These are phyloP conservation scores for Cutaneotrichosporon dermatis DNA, from an alignment of 1,284 basidiomycete species.

Conservation along the genomic window DNA sequence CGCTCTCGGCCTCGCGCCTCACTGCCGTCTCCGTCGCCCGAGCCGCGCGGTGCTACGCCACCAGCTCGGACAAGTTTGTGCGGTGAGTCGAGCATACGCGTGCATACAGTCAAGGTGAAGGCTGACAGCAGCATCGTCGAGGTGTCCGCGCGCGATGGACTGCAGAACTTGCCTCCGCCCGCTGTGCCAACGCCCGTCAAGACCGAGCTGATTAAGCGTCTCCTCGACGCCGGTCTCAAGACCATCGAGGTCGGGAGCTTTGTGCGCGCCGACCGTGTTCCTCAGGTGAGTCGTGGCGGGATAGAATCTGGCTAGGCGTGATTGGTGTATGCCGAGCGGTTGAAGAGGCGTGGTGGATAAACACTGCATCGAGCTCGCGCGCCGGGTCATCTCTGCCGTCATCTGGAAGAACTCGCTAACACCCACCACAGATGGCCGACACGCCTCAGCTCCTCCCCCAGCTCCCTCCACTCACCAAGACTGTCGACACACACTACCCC, in stretches of 20 bases:
- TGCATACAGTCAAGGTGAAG: too few relatives aligned
- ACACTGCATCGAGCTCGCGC: too few relatives aligned
- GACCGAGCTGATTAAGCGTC: slow-evolving; percentile 71
- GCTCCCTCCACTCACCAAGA: slow-evolving; percentile 18
- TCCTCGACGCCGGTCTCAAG: slow-evolving; percentile 65
- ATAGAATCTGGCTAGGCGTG: too few relatives aligned
- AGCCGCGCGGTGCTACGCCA: background rate
- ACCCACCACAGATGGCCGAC: slow-evolving; percentile 78
- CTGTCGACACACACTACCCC: slow-evolving; percentile 62
- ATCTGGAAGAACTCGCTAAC: background rate
- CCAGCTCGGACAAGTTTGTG: slow-evolving; percentile 7
- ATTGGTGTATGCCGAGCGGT: too few relatives aligned
- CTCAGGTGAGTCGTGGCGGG: too few relatives aligned
- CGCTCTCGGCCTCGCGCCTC: background rate
- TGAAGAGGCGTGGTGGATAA: too few relatives aligned
- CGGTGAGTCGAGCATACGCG: too few relatives aligned
- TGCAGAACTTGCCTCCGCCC: slow-evolving; percentile 78
- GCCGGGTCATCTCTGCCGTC: too few relatives aligned
- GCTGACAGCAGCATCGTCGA: slow-evolving; percentile 64
- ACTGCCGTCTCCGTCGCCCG: background rate
- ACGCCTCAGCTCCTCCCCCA: slow-evolving; percentile 56
- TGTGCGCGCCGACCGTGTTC: slow-evolving; percentile 89
- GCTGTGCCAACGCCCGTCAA: slow-evolving; percentile 71
- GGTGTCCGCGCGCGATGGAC: slow-evolving; percentile 85
- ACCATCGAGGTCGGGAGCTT: slow-evolving; percentile 87